These are phyloP conservation scores for Colletotrichum lindemuthianum DNA, from an alignment of 2,329 filamentous ascomycete genomes.

Conservation along the genomic window DNA sequence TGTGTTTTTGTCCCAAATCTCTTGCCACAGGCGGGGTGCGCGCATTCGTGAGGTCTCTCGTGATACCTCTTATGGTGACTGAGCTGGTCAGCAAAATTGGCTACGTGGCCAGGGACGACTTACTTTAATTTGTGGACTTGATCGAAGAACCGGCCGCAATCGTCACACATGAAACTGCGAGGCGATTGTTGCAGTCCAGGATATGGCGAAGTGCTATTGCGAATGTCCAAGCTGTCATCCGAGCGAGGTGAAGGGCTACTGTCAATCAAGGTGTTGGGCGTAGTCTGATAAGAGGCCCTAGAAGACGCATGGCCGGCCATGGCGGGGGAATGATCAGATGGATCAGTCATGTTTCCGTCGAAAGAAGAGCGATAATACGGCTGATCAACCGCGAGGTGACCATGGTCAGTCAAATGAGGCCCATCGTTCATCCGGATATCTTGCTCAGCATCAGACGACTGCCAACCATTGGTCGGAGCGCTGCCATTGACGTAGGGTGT, in stretches of 20 bases:
- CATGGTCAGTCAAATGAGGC: slow-evolving; percentile 12
- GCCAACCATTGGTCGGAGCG: neutral
- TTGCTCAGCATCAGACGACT: neutral
- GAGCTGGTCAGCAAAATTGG: slow-evolving; percentile 38
- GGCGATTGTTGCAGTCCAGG: slow-evolving; percentile 38
- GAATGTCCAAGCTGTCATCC: slow-evolving; percentile 47
- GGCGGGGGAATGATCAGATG: slow-evolving; percentile 56
- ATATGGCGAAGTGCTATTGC: slow-evolving; percentile 49
- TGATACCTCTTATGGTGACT: slow-evolving; percentile 71
- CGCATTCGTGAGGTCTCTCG: slow-evolving; percentile 67
- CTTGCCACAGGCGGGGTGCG: slow-evolving; percentile 62
- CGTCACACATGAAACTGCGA: slow-evolving; percentile 50
- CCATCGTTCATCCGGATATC: slow-evolving; percentile 21
- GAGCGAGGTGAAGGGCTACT: slow-evolving; percentile 54
- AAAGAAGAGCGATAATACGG: slow-evolving; percentile 34
- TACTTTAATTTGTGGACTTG: slow-evolving; percentile 70
- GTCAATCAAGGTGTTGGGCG: slow-evolving; percentile 56
- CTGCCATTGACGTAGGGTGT: slow-evolving; percentile 7
- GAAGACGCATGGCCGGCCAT: slow-evolving; percentile 51
- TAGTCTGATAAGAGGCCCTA: slow-evolving; percentile 53
- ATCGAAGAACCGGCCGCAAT: slow-evolving; percentile 61
- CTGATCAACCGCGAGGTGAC: slow-evolving; percentile 26
- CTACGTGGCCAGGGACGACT: slow-evolving; percentile 35
- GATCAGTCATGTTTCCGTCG: slow-evolving; percentile 40
- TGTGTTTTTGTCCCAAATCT: slow-evolving; percentile 71